A percentile compares a stretch with the other conserved stretches of the same genome.
Evolutionary conservation across 768 basidiomycete species (phyloP).

Genomic region (Pluteus cervinus): DNA sequence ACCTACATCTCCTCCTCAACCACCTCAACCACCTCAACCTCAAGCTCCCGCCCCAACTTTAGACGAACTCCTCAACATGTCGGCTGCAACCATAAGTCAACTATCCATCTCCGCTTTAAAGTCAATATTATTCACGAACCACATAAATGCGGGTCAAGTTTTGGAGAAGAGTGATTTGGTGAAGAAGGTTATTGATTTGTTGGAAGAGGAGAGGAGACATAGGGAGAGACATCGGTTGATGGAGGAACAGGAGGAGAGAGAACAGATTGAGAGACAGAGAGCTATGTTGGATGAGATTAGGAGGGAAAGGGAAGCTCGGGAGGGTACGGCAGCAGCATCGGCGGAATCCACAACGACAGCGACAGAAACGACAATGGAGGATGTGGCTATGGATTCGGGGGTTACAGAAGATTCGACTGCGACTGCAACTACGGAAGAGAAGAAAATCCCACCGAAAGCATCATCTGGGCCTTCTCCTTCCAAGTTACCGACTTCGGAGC

Average conservation of each 20-base stretch:
- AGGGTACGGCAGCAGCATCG: background rate
- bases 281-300: slow-evolving; percentile 8
- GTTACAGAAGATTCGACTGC: background rate
- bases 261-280: slow-evolving; percentile 30
- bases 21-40: slow-evolving; percentile 4
- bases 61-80: slow-evolving; percentile 60
- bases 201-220: slow-evolving; percentile 59
- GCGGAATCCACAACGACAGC: background rate
- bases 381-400: slow-evolving; percentile 9
- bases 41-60: slow-evolving; percentile 50
- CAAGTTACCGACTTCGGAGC: slow-evolving; percentile 46
- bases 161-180: slow-evolving; percentile 90
- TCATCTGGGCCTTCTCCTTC: slow-evolving; percentile 28
- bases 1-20: slow-evolving; percentile 5
- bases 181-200: slow-evolving; percentile 52
- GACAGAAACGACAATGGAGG: background rate
- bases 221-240: slow-evolving; percentile 40
- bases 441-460: slow-evolving; percentile 13
- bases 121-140: slow-evolving; percentile 72
- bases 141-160: slow-evolving; percentile 68
- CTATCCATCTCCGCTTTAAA: slow-evolving; percentile 75
- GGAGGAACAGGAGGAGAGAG: slow-evolving; percentile 39
- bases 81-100: slow-evolving; percentile 44
- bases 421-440: background rate
- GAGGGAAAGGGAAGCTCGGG: background rate